Base-by-base conservation (phyloP, 352 stramenopile species). In the Globisporangium rhizosaccharum region DNA sequence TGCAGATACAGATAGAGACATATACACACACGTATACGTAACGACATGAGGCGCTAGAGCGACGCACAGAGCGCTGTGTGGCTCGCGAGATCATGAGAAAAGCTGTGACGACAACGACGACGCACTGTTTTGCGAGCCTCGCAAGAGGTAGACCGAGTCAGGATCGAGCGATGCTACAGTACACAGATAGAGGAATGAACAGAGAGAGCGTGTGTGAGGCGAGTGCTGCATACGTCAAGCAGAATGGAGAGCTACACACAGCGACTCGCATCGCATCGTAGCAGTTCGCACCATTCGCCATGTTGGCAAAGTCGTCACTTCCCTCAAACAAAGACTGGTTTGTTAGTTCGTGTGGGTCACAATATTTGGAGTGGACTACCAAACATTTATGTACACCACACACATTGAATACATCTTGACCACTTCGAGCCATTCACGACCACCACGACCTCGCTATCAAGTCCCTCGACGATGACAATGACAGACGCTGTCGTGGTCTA, bases 111-210 rank as follows among this genome's bases (percentile, higher is more conserved):
- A 33, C 36, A 23, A 26, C 41, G 54, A 28, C 50, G 15, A 72
- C 73, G 54, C 62, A 90, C 80, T 84, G 65, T 84, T 87, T 30
- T 86, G 48, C 10, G 66, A 11, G 45, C 80, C 77, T 18, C 72
- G 75, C 11, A 88, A 55, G 66, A 90, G 72, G 50, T 90, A 90
- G 58, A 84, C 75, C 57, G 72, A 56, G 46, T 79, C 70, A 12
- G 76, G 59, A 61, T 77, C 68, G 25, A 73, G 56, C 17, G 63
- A 61, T 10, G 57, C 76, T 73, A 45, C 23, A 56, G 41, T 18
- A 20, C 20, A 57, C 26, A 23, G 18, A 44, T 11, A 44, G 23
- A 44, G 4, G 18, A 7, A 1, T 8, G 37, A 1, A 56, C 18
- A 49, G 10, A 51, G 33, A 42, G 48, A 4, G 18, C 25, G 1